Conservation (phyloP, 345 rosid species). For the Acer negundo region DNA sequence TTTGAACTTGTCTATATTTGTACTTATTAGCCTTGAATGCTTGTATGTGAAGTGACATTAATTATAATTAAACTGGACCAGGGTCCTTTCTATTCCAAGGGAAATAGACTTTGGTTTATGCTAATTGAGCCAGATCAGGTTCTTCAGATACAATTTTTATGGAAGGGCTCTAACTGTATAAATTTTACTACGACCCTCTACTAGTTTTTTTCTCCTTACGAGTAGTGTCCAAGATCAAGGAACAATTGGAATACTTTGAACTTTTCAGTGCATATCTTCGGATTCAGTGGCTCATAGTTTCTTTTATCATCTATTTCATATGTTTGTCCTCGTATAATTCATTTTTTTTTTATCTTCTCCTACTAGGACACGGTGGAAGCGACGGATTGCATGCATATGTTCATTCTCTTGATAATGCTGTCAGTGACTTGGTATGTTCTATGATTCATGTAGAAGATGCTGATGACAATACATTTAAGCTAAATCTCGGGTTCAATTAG, state of each 20-base stretch:
- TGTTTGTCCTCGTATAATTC: slow-evolving; percentile 2
- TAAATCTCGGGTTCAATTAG: not conserved
- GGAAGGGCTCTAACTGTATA: not conserved
- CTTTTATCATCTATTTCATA: not conserved
- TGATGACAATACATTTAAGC: not conserved
- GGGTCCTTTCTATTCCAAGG: not conserved
- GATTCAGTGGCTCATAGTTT: not conserved
- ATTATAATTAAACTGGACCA: not conserved
- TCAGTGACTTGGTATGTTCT: slow-evolving; percentile 62
- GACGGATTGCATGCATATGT: slow-evolving; percentile 92
- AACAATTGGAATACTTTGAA: not conserved
- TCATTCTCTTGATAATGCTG: slow-evolving; percentile 82
- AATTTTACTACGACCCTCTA: not conserved
- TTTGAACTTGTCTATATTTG: not conserved
- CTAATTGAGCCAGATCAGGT: not conserved
- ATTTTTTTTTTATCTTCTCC: not conserved
- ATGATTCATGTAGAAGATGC: not conserved
- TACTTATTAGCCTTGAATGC: not conserved
- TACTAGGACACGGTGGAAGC: slow-evolving; percentile 92
- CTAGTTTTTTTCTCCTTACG: not conserved
- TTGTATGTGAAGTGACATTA: not conserved
- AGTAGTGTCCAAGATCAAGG: not conserved
- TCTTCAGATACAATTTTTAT: not conserved
- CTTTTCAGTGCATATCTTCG: not conserved
- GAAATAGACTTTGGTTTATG: not conserved